Conservation (phyloP, 345 rosid genomes). For the Bruguiera parviflora region DNA sequence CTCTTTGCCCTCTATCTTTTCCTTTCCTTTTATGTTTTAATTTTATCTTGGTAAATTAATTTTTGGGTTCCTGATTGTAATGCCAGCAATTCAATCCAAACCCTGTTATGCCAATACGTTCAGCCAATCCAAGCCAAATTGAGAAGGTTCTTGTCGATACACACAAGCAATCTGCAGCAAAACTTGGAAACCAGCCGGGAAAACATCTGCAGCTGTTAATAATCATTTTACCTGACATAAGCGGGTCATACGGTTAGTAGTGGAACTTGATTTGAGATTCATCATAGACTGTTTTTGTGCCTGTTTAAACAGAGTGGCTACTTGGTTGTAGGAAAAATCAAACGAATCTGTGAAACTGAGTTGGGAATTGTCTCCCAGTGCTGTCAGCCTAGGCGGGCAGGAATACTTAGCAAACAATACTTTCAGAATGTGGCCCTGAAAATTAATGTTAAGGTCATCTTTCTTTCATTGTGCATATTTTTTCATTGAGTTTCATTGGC, state of each 20-base stretch:
- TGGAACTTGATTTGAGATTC: not conserved
- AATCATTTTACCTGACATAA: constrained; percentile 57
- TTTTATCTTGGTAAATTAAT: not conserved
- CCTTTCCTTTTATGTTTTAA: too few relatives aligned
- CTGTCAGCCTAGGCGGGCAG: constrained; percentile 48
- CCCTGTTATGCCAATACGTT: constrained; percentile 35
- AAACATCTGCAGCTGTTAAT: constrained; percentile 53
- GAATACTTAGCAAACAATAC: constrained; percentile 44
- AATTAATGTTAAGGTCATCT: constrained; percentile 75
- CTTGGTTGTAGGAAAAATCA: constrained; percentile 44
- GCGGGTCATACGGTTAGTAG: constrained; percentile 59
- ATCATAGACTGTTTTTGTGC: not conserved
- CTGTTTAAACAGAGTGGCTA: not conserved
- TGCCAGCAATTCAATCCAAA: constrained; percentile 38
- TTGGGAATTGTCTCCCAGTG: constrained; percentile 79
- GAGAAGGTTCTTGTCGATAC: constrained; percentile 46
- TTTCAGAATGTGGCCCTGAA: constrained; percentile 62
- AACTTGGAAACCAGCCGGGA: constrained; percentile 4
- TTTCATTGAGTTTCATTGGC: not conserved
- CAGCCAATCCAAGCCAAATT: constrained; percentile 34
- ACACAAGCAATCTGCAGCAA: constrained; percentile 16
- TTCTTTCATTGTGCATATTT: not conserved
- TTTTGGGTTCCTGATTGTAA: not conserved
- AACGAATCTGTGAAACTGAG: constrained; percentile 67
- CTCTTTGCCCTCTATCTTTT: not conserved